Evolutionary conservation across 2,329 filamentous ascomycete genomes (phyloP), one percentile per base, ranked within the genome.

Genomic region (Fusarium domesticum): DNA sequence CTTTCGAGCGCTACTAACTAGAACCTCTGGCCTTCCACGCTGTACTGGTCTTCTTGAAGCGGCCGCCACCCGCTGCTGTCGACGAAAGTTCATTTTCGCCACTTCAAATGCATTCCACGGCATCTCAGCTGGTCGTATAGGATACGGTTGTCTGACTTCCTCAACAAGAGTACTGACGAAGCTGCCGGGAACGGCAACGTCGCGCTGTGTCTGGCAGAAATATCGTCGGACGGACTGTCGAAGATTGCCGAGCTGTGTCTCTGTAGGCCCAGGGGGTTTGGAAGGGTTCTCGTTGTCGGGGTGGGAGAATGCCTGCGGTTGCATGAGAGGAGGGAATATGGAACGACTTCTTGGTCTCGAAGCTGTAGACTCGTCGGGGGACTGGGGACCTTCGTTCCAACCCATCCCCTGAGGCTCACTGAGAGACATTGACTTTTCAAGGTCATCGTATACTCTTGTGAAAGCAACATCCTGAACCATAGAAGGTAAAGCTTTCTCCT

Each of bases 161-260:
- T 49, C 47, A 6, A 49, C 17, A 3, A 46, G 17, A 8, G 47
- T 49, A 5, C 19, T 36, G 5, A 37, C 37, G 15, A 43, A 18
- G 2, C 34, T 12, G 18, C 47, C 47, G 10, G 25, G 19, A 12
- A 28, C 23, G 23, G 23, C 14, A 8, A 28, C 23, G 14, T 28
- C 4, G 7, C 23, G 23, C 14, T 28, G 23, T 4, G 7, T 28
- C 14, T 28, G 8, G 4, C 23, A 8, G 14, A 28, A 28, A 12
- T 28, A 28, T 28, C 23, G 10, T 12, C 23, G 4, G 23, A 28
- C 5, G 14, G 23, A 28, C 14, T 8, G 10, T 28, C 23, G 23
- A 8, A 28, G 23, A 28, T 8, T 28, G 23, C 14, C 23, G 14
- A 28, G 23, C 23, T 28, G 23, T 12, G 23, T 11, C 23, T 11